A percentile compares a stretch with the other conserved stretches of the same genome.
Evolutionary conservation across 805 yeast species (phyloP).

Genomic region (Wickerhamiella shivajii): DNA sequence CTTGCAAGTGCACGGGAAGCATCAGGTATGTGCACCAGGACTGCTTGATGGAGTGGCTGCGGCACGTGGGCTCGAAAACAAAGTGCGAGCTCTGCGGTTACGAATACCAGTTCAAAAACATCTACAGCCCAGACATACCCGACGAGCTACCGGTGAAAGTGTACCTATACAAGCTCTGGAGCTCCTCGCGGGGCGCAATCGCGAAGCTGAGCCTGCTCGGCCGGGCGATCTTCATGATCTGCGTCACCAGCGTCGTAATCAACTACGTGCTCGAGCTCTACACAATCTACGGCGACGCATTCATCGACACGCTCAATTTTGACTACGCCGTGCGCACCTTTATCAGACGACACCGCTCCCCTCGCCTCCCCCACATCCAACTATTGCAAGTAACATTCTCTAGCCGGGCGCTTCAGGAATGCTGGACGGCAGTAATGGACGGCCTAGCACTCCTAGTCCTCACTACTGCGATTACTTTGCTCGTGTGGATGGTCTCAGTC

Average conservation of each 20-base stretch:
- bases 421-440: background rate
- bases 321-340: background rate
- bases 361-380: no score
- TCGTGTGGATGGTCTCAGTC: conserved; percentile 2
- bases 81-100: conserved; percentile 83
- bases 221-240: conserved; percentile 14
- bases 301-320: background rate
- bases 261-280: conserved; percentile 7
- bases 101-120: conserved; percentile 51
- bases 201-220: conserved; percentile 12
- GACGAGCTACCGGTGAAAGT: conserved; percentile 39
- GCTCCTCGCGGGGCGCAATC: background rate
- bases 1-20: conserved; percentile 89
- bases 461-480: background rate
- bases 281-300: conserved; percentile 11
- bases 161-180: conserved; percentile 7
- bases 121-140: conserved; percentile 54
- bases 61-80: conserved; percentile 44
- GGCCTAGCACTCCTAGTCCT: conserved; percentile 1
- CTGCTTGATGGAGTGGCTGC: conserved; percentile 79
- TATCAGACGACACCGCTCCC: background rate
- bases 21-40: conserved; percentile 88
- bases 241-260: conserved; percentile 10
- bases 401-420: background rate
- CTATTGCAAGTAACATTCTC: no score